Conservation (phyloP, 1,139 yeast species). For the Hansenula anomala region DNA sequence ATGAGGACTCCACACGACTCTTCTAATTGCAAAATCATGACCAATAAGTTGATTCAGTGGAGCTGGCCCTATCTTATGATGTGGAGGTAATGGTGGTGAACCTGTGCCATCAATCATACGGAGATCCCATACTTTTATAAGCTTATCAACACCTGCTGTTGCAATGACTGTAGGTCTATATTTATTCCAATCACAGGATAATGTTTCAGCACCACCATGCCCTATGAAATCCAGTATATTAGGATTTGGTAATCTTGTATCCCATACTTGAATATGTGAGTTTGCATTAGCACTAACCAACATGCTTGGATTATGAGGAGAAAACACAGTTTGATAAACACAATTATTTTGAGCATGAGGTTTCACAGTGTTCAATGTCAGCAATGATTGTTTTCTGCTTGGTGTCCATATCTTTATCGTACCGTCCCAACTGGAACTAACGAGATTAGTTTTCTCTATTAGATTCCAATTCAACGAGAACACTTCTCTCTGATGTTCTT, state of each 20-base stretch:
- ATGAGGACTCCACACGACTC: constrained; percentile 89
- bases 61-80: constrained; percentile 51
- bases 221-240: constrained; percentile 53
- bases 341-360: constrained; percentile 35
- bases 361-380: constrained; percentile 41
- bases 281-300: constrained; percentile 77
- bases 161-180: constrained; percentile 77
- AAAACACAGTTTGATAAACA: constrained; percentile 74
- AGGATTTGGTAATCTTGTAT: constrained; percentile 63
- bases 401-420: constrained; percentile 74
- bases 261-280: constrained; percentile 79
- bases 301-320: constrained; percentile 78
- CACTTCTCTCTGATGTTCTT: constrained; percentile 84
- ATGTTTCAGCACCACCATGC: constrained; percentile 77
- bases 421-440: constrained; percentile 92
- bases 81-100: constrained; percentile 35
- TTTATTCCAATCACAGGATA: constrained; percentile 87
- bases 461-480: constrained; percentile 85
- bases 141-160: constrained; percentile 85
- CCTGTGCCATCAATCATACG: constrained; percentile 51
- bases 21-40: constrained; percentile 84
- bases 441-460: constrained; percentile 67
- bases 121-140: constrained; percentile 82
- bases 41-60: constrained; percentile 80
- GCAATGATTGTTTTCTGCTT: constrained; percentile 47